phyloP scores from a whole-genome alignment of 2,329 filamentous ascomycete species.

The Fusarium oligoseptatum region DNA sequence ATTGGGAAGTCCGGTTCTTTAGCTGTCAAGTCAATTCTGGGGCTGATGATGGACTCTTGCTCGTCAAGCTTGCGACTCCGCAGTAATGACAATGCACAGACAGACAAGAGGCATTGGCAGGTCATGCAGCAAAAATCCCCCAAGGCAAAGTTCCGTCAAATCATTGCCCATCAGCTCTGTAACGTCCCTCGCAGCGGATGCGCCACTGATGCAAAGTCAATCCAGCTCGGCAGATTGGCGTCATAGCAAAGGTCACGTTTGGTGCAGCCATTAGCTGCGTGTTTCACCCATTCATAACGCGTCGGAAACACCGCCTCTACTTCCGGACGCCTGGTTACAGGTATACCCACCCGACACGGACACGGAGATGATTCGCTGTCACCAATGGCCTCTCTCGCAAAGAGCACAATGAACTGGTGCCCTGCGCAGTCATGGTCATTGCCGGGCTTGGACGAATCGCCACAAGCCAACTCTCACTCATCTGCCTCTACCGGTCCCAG shows the following conservation, averaged over 20 bases:
- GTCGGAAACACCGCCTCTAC: constrained; percentile 1
- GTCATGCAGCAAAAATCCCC: neutral
- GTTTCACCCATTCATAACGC: constrained; percentile 5
- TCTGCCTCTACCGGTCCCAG: constrained; percentile 5
- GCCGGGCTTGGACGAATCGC: neutral
- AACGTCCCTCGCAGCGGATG: neutral
- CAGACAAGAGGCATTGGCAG: neutral
- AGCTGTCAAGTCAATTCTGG: neutral
- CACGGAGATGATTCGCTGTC: neutral
- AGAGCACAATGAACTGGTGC: neutral
- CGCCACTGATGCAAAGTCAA: constrained; percentile 3
- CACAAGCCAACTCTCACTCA: constrained; percentile 4
- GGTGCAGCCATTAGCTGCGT: neutral
- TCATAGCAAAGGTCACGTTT: constrained; percentile 1
- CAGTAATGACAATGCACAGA: neutral
- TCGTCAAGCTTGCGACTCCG: neutral
- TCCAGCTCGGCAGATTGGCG: neutral
- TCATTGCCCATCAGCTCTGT: neutral
- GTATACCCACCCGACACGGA: neutral
- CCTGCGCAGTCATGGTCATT: neutral
- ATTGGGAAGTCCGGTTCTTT: neutral
- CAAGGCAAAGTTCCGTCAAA: neutral
- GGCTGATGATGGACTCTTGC: constrained; percentile 1
- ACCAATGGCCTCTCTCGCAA: constrained; percentile 5
- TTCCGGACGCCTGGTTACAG: constrained; percentile 6